phyloP scores from a whole-genome alignment of 169 alveolate species.

The Plasmodium berghei region DNA sequence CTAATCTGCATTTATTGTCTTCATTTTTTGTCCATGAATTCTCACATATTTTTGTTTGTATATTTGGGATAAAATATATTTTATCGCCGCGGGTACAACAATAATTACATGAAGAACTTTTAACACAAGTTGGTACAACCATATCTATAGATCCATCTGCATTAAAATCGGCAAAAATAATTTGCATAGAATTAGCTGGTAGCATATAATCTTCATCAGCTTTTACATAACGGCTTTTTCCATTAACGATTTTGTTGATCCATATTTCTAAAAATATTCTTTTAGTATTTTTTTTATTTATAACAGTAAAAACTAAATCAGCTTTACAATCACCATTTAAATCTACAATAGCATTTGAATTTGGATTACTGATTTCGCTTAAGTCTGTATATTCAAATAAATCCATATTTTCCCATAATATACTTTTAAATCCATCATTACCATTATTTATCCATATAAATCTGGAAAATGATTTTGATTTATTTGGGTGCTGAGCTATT shows the following conservation, averaged over 20 bases:
- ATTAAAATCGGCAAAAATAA: conserved; percentile 85
- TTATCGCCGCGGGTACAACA: conserved; percentile 65
- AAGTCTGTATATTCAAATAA: conserved; percentile 64
- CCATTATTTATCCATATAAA: conserved; percentile 83
- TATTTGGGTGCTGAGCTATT: conserved; percentile 76
- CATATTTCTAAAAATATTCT: conserved; percentile 72
- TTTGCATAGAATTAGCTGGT: conserved; percentile 82
- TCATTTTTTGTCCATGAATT: conserved; percentile 79
- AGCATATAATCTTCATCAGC: conserved; percentile 35
- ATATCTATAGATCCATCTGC: conserved; percentile 89
- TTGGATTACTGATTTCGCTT: conserved; percentile 82
- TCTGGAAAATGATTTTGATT: conserved; percentile 61
- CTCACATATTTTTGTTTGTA: conserved; percentile 85
- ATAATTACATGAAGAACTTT: conserved; percentile 66
- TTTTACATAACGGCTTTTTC: conserved; percentile 60
- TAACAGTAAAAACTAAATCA: conserved; percentile 85
- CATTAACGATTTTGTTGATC: conserved; percentile 71
- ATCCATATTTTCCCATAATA: conserved; percentile 69
- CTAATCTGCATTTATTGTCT: conserved; percentile 82
- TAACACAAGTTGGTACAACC: conserved; percentile 84
- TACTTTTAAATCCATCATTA: conserved; percentile 68
- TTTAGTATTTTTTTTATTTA: conserved; percentile 54
- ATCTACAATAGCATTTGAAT: conserved; percentile 89
- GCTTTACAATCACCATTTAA: conserved; percentile 91
- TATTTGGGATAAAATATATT: conserved; percentile 69